These are phyloP conservation scores for Cunninghamia lanceolata DNA, from an alignment of 75 land plant genomes.

Conservation along the genomic window DNA sequence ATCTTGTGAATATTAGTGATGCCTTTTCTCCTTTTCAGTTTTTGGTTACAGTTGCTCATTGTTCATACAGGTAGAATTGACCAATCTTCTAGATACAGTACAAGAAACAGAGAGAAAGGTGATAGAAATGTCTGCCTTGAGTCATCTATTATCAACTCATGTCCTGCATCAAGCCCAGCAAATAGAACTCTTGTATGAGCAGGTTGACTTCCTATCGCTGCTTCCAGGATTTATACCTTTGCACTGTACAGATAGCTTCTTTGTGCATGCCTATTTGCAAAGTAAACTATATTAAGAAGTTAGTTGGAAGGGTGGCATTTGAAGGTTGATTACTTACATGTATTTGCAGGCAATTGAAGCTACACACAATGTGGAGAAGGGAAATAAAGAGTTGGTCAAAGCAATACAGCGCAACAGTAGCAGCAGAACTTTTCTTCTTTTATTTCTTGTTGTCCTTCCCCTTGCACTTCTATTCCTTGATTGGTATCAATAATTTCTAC, in stretches of 20 bases:
- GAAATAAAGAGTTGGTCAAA: constrained; percentile 90
- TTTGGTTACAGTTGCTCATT: not conserved
- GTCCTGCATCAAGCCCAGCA: constrained; percentile 92
- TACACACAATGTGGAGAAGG: constrained; percentile 79
- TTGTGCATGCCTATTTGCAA: not conserved
- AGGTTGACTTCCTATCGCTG: constrained; percentile 31
- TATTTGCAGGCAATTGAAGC: constrained; percentile 85
- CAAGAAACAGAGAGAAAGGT: constrained; percentile 94
- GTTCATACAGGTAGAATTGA: constrained; percentile 65
- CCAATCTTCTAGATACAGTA: constrained; percentile 66
- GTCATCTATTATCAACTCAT: constrained; percentile 91
- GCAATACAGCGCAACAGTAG: constrained; percentile 84
- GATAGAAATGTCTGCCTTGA: constrained; percentile 94
- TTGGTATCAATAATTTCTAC: constrained; percentile 52
- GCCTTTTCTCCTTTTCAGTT: not conserved
- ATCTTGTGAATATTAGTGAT: not conserved
- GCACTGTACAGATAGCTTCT: not conserved
- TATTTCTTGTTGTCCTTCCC: constrained; percentile 83
- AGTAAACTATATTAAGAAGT: not conserved
- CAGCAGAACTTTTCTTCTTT: constrained; percentile 84
- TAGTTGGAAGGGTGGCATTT: not conserved
- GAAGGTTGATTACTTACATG: not conserved
- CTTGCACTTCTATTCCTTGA: constrained; percentile 85
- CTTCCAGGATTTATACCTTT: not conserved
- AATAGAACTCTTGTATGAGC: constrained; percentile 77